phyloP scores from a whole-genome alignment of 2,329 filamentous ascomycete species.

The Bretziella fagacearum region DNA sequence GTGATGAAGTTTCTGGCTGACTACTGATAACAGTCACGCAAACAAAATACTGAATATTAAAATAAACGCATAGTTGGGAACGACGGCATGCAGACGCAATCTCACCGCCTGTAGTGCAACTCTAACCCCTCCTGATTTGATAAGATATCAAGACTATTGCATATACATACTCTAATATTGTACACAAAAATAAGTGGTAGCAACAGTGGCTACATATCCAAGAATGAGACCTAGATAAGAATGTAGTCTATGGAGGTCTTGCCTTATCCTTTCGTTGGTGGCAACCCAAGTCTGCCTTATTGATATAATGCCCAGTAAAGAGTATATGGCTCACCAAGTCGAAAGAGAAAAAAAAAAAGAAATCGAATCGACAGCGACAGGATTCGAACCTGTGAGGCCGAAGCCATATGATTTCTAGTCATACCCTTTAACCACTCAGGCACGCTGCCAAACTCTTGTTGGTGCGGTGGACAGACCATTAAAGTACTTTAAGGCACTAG shows the following conservation, averaged over 20 bases:
- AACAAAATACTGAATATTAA: too few species aligned
- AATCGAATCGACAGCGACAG: constrained; percentile 9
- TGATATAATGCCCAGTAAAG: not conserved
- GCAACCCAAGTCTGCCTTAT: not conserved
- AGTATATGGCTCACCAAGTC: not conserved
- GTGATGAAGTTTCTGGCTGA: too few species aligned
- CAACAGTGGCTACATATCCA: too few species aligned
- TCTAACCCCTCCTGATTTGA: not conserved
- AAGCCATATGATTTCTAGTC: constrained; percentile 15
- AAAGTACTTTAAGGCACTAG: too few species aligned
- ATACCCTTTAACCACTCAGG: constrained; percentile 15
- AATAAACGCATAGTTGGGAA: not conserved
- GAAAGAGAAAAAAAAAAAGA: not conserved
- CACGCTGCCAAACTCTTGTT: constrained; percentile 12
- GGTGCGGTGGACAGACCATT: too few species aligned
- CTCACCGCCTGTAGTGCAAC: not conserved
- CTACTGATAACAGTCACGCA: too few species aligned
- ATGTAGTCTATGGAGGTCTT: too few species aligned
- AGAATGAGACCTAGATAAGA: too few species aligned
- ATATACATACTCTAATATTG: not conserved
- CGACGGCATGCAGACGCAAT: too few species aligned
- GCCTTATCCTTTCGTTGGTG: too few species aligned
- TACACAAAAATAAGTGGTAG: too few species aligned
- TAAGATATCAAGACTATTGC: not conserved
- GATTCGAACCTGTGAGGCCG: constrained; percentile 14